phyloP scores from a whole-genome alignment of 805 yeast species.

The Saturnispora halmiae region DNA sequence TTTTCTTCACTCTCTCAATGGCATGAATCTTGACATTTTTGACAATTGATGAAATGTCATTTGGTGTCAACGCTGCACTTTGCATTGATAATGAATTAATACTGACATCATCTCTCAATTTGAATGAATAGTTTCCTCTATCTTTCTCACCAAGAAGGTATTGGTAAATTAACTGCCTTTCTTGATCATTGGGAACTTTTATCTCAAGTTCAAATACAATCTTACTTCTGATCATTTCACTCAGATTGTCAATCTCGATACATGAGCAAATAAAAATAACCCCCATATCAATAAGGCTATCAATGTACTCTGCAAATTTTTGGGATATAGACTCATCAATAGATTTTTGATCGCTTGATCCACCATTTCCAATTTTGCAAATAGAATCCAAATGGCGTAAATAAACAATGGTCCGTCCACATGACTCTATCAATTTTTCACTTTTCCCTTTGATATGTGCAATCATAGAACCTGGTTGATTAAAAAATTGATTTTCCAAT shows the following conservation, averaged over 20 bases:
- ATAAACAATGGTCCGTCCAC: constrained; percentile 42
- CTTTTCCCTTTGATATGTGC: constrained; percentile 71
- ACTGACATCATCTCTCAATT: constrained; percentile 47
- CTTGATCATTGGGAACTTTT: constrained; percentile 69
- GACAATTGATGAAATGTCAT: constrained; percentile 67
- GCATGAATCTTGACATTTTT: constrained; percentile 54
- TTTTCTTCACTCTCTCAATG: constrained; percentile 35
- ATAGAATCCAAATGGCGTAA: constrained; percentile 69
- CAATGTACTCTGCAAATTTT: constrained; percentile 49
- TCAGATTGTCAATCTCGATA: constrained; percentile 58
- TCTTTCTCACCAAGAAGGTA: too few species aligned
- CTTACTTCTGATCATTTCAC: constrained; percentile 54
- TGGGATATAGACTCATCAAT: constrained; percentile 35
- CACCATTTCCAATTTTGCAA: constrained; percentile 57
- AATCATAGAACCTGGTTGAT: constrained; percentile 51
- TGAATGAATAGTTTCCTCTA: too few species aligned
- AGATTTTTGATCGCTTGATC: constrained; percentile 27
- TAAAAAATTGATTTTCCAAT: constrained; percentile 58
- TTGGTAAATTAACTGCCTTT: constrained; percentile 55
- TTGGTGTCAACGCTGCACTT: constrained; percentile 87
- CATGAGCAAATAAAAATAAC: constrained; percentile 57
- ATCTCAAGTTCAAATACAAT: constrained; percentile 72
- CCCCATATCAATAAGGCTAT: constrained; percentile 40
- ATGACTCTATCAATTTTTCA: constrained; percentile 47
- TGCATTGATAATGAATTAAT: constrained; percentile 58